Percentiles rank a stretch among this genome's conserved stretches.
Conservation (phyloP, 805 yeast genomes). For the Cyberlindnera veronae region DNA sequence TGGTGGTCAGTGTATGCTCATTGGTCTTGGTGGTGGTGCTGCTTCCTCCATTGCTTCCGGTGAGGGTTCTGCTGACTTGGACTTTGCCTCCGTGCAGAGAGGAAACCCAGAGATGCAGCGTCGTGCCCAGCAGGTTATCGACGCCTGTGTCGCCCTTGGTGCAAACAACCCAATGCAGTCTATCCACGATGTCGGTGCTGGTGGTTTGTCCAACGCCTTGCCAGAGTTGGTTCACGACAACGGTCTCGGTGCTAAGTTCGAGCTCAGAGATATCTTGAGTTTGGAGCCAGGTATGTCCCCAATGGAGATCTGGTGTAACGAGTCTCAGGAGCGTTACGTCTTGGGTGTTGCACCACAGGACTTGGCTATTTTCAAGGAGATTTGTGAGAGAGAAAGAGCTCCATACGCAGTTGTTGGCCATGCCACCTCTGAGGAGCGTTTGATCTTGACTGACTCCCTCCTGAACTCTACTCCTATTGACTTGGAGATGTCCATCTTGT, state of each 20-base stretch:
- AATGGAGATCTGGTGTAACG: slow-evolving; percentile 99
- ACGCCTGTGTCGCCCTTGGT: slow-evolving; percentile 86
- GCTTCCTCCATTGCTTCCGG: slow-evolving; percentile 97
- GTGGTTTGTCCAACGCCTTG: slow-evolving; percentile 94
- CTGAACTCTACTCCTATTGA: slow-evolving; percentile 87
- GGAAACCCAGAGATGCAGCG: slow-evolving; percentile 99
- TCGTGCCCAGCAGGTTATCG: slow-evolving; percentile 97
- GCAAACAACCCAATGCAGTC: slow-evolving; percentile 80
- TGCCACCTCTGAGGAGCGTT: slow-evolving; percentile 83
- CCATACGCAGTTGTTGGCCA: slow-evolving; percentile 94
- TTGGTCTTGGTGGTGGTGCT: slow-evolving; percentile 99
- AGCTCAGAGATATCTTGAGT: slow-evolving; percentile 83
- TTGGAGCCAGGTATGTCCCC: slow-evolving; percentile 99
- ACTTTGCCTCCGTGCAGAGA: slow-evolving; percentile 98
- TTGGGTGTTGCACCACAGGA: slow-evolving; percentile 84
- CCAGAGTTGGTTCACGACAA: slow-evolving; percentile 98
- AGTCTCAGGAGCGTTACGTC: slow-evolving; percentile 97
- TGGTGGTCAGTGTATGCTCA: slow-evolving; percentile 97
- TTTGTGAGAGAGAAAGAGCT: slow-evolving; percentile 94
- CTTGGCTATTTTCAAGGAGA: slow-evolving; percentile 62
- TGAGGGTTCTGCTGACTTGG: slow-evolving; percentile 92
- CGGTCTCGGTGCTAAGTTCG: slow-evolving; percentile 90
- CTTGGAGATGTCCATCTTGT: slow-evolving; percentile 88
- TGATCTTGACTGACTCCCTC: slow-evolving; percentile 75
- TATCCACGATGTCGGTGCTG: slow-evolving; percentile 99